A percentile compares a stretch with the other conserved stretches of the same genome.
These are phyloP conservation scores for Fusarium sp. DNA, from an alignment of 2,329 filamentous ascomycete genomes.

Conservation along the genomic window DNA sequence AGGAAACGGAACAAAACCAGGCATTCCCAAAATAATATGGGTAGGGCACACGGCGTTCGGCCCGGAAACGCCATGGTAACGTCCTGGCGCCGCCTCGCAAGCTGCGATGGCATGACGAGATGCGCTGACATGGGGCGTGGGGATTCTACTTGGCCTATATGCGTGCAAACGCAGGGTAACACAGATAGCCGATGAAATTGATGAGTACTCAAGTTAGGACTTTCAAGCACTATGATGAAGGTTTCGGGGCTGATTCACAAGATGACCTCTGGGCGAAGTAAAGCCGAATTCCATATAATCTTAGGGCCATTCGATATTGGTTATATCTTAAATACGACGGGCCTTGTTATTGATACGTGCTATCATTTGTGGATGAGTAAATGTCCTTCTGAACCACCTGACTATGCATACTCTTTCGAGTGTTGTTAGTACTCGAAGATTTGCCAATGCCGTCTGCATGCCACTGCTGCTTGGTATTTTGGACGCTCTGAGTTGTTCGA, in stretches of 20 bases:
- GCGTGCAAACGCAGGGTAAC: conserved; percentile 37
- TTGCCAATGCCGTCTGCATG: background rate
- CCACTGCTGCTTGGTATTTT: background rate
- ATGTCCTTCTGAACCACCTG: no score
- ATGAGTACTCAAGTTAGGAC: conserved; percentile 33
- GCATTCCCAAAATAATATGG: conserved; percentile 47
- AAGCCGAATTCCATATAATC: no score
- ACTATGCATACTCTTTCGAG: background rate
- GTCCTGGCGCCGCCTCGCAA: conserved; percentile 35
- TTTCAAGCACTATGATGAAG: no score
- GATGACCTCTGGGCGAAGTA: no score
- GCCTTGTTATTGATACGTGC: no score
- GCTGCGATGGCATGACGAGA: conserved; percentile 36
- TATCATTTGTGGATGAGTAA: no score
- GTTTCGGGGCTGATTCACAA: no score
- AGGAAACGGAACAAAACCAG: conserved; percentile 42
- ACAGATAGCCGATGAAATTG: conserved; percentile 48
- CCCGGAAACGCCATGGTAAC: conserved; percentile 37
- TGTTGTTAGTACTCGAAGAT: background rate
- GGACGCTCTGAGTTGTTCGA: background rate
- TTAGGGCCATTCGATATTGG: no score
- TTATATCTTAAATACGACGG: no score
- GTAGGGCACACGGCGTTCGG: conserved; percentile 39
- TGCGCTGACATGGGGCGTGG: conserved; percentile 33
- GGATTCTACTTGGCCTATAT: conserved; percentile 37